Evolutionary conservation across 169 alveolate genomes (phyloP).

Genomic region (Babesia sp.): DNA sequence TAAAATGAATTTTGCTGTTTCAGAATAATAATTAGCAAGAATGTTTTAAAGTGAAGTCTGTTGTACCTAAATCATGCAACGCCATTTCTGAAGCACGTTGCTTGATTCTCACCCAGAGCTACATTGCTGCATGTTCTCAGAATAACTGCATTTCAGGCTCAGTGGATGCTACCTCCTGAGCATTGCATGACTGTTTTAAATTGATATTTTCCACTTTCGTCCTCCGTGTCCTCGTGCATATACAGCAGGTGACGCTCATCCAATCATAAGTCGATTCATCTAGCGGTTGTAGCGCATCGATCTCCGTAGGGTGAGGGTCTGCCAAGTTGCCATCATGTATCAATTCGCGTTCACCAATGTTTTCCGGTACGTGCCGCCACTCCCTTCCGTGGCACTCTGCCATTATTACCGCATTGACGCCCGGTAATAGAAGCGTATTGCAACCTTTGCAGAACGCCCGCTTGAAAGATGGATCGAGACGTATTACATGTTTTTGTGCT

Average conservation of each 20-base stretch:
- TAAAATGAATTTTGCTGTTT: too few species aligned
- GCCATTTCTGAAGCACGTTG: background rate
- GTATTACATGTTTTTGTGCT: slow-evolving; percentile 53
- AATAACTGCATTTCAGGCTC: slow-evolving; percentile 9
- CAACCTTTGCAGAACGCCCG: slow-evolving; percentile 54
- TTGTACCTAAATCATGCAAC: background rate
- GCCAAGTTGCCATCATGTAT: background rate
- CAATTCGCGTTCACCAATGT: background rate
- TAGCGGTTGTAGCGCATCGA: background rate
- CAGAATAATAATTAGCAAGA: background rate
- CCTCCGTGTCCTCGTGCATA: slow-evolving; percentile 58
- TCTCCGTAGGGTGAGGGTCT: background rate
- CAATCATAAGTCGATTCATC: slow-evolving; percentile 2
- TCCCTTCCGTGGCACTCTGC: slow-evolving; percentile 32
- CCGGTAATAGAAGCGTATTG: slow-evolving; percentile 39
- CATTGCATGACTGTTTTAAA: background rate
- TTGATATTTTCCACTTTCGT: background rate
- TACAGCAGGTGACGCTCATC: slow-evolving; percentile 37
- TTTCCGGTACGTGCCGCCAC: slow-evolving; percentile 19
- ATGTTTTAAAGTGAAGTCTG: background rate
- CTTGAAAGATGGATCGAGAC: slow-evolving; percentile 27
- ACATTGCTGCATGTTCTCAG: background rate
- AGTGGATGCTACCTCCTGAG: background rate
- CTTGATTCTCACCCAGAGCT: background rate
- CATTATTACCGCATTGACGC: slow-evolving; percentile 6